A percentile compares a stretch with the other conserved stretches of the same genome.
phyloP scores from a whole-genome alignment of 805 yeast species.

The Metschnikowia lochheadii region DNA sequence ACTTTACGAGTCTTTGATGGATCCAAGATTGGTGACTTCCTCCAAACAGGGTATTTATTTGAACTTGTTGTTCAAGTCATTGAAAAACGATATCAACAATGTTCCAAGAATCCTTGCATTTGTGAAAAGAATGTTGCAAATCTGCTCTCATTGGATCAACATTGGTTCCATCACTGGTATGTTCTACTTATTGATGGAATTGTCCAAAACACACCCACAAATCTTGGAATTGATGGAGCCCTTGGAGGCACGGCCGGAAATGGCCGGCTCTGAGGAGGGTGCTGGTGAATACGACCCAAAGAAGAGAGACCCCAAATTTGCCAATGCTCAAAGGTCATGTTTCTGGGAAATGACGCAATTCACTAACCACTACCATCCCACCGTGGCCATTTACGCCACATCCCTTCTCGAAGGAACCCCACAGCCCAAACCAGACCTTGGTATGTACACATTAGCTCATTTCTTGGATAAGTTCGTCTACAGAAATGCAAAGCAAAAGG shows the following conservation, averaged over 20 bases:
- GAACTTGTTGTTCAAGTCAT: constrained; percentile 77
- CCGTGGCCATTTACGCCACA: constrained; percentile 76
- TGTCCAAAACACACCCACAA: constrained; percentile 61
- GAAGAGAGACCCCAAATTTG: constrained; percentile 87
- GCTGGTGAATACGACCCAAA: constrained; percentile 62
- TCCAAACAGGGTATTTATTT: constrained; percentile 91
- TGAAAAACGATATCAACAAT: constrained; percentile 59
- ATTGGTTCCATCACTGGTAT: constrained; percentile 86
- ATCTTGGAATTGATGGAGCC: constrained; percentile 59
- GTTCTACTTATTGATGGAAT: constrained; percentile 66
- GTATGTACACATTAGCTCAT: constrained; percentile 80
- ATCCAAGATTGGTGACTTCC: constrained; percentile 75
- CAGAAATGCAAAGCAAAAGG: constrained; percentile 81
- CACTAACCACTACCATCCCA: constrained; percentile 84
- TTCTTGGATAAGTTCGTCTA: constrained; percentile 95
- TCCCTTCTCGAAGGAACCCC: constrained; percentile 49
- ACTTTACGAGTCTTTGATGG: constrained; percentile 83
- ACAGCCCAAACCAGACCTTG: constrained; percentile 82
- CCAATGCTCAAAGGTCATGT: constrained; percentile 78
- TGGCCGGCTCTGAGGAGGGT: constrained; percentile 28
- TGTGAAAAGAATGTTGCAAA: constrained; percentile 83
- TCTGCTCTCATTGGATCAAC: constrained; percentile 80
- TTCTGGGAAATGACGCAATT: constrained; percentile 84
- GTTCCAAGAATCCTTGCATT: constrained; percentile 76
- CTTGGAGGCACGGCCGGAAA: constrained; percentile 45